phyloP scores from a whole-genome alignment of 2,329 filamentous ascomycete species.

The Neofusicoccum sp. region DNA sequence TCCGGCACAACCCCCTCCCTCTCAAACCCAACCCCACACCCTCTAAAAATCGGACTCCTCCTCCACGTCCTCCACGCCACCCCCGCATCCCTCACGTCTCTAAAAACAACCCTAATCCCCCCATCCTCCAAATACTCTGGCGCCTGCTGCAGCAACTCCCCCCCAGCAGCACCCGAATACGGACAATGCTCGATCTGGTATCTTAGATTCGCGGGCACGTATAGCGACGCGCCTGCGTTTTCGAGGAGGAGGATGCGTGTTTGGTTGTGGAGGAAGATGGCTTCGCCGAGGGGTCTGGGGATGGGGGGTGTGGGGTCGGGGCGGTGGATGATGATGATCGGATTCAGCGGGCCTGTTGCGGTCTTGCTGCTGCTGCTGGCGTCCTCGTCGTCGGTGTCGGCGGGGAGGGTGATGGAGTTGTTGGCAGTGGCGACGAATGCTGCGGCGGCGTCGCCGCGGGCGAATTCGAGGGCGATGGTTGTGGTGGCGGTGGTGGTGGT shows the following conservation, averaged over 20 bases:
- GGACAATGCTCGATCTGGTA: conserved; percentile 4
- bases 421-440: background rate
- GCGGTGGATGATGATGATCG: conserved; percentile 9
- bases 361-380: too few species aligned
- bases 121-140: conserved; percentile 4
- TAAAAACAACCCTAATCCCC: background rate
- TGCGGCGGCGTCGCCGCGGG: background rate
- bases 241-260: background rate
- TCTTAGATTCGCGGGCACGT: background rate
- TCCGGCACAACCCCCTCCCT: background rate
- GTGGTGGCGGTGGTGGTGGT: background rate
- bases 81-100: background rate
- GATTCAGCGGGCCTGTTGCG: too few species aligned
- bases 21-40: background rate
- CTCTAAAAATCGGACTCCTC: background rate
- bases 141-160: background rate
- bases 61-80: background rate
- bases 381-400: background rate
- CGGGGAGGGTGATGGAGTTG: too few species aligned
- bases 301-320: background rate
- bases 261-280: background rate
- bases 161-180: background rate
- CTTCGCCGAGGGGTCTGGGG: background rate
- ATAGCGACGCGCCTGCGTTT: background rate
- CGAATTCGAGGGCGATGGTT: background rate